A percentile compares a stretch with the other conserved stretches of the same genome.
Conservation (phyloP, 2,329 filamentous ascomycete genomes). For the Immersiporthe knoxdaviesiana region DNA sequence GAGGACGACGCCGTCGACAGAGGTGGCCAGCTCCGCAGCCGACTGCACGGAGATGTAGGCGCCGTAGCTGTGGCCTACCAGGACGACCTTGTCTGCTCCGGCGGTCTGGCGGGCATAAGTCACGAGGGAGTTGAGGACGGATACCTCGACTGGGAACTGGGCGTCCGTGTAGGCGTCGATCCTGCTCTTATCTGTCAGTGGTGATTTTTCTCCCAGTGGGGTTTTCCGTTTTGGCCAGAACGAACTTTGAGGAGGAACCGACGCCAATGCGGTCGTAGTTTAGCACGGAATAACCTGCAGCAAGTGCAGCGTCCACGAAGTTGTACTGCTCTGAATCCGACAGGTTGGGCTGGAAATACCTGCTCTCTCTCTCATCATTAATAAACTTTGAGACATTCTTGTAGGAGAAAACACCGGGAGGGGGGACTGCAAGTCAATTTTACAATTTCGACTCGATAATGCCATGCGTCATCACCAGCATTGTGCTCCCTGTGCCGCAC, state of each 20-base stretch:
- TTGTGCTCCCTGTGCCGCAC: constrained; percentile 35
- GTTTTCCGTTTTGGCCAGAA: background rate
- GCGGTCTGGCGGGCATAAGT: constrained; percentile 32
- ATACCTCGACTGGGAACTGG: constrained; percentile 39
- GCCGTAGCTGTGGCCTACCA: constrained; percentile 39
- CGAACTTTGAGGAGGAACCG: constrained; percentile 38
- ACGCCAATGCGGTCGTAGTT: constrained; percentile 40
- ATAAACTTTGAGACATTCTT: background rate
- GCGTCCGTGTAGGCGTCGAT: constrained; percentile 35
- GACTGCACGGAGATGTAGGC: constrained; percentile 36
- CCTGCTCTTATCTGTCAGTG: constrained; percentile 22
- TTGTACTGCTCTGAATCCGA: constrained; percentile 32
- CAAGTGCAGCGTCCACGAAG: constrained; percentile 36
- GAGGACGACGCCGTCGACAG: constrained; percentile 31
- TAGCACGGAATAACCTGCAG: constrained; percentile 38
- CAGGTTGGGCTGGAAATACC: constrained; percentile 37
- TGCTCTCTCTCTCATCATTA: constrained; percentile 12
- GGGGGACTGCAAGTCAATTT: background rate
- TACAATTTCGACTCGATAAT: constrained; percentile 39
- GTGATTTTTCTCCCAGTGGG: too few relatives aligned
- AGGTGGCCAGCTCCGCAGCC: constrained; percentile 27
- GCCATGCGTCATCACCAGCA: constrained; percentile 36
- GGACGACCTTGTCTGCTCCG: constrained; percentile 35
- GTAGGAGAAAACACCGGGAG: background rate
- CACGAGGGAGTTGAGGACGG: constrained; percentile 37